phyloP scores from a whole-genome alignment of 2,329 filamentous ascomycete species.

The Ophiocordyceps camponoti-saundersi region DNA sequence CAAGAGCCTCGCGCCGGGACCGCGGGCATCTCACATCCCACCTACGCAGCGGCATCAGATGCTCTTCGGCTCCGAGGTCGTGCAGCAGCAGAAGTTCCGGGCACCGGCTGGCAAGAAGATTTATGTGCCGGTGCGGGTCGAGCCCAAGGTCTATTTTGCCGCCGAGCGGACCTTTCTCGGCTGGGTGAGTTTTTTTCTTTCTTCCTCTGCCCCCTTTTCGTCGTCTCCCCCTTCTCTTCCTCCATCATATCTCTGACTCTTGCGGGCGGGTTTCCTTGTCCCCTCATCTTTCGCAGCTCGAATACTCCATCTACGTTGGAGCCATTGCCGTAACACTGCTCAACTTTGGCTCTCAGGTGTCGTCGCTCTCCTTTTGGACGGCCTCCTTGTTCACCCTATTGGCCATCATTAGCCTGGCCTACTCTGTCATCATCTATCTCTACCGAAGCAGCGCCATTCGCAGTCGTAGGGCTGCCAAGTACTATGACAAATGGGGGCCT shows the following conservation, averaged over 20 bases:
- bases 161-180: constrained; percentile 90
- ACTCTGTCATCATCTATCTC: constrained; percentile 70
- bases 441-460: constrained; percentile 80
- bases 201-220: neutral
- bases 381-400: constrained; percentile 69
- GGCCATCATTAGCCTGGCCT: constrained; percentile 61
- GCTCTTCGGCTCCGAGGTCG: constrained; percentile 36
- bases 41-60: constrained; percentile 34
- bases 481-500: constrained; percentile 82
- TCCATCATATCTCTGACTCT: neutral
- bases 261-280: neutral
- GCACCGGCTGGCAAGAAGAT: constrained; percentile 79
- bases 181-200: constrained; percentile 44
- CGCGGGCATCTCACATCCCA: constrained; percentile 38
- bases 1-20: constrained; percentile 35
- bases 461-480: constrained; percentile 67
- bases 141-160: constrained; percentile 95
- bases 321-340: constrained; percentile 71
- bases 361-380: constrained; percentile 43
- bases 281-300: constrained; percentile 39
- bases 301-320: constrained; percentile 89
- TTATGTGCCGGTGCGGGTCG: constrained; percentile 86
- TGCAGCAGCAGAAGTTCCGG: constrained; percentile 44
- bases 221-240: neutral
- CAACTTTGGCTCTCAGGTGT: constrained; percentile 54